Evolutionary conservation across 2,329 filamentous ascomycete species (phyloP), one percentile per base, ranked within the genome.

Genomic region (Fusarium paranaense): DNA sequence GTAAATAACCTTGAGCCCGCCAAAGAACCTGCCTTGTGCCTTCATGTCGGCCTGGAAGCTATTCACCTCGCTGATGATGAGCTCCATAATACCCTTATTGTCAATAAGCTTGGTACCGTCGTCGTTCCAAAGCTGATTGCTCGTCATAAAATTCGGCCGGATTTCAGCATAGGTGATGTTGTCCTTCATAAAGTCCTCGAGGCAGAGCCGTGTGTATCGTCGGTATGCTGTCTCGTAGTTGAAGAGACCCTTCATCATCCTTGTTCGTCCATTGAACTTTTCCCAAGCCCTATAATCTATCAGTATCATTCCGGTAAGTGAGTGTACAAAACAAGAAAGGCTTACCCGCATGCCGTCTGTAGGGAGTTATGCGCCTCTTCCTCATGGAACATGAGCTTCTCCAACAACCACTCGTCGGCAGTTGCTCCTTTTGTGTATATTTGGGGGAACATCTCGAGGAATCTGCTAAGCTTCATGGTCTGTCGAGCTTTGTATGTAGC

Each of bases 131-230:
- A 94, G 87, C 47, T 87, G 87, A 76, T 93, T 93, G 62, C 83
- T 84, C 57, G 85, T 86, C 86, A 93, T 89, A 50, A 94, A 90
- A 82, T 93, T 94, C 4, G 91, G 91, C 32, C 92, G 87, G 45
- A 94, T 89, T 81, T 94, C 92, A 32, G 91, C 91, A 75, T 93
- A 94, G 81, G 92, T 91, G 72, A 94, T 91, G 50, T 89, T 89
- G 77, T 94, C 91, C 7, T 84, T 77, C 25, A 90, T 87, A 79
- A 94, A 91, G 69, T 90, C 88, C 66, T 90, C 83, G 13, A 93
- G 88, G 22, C 89, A 90, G 4, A 83, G 79, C 11, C 84, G 82
- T 3, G 91, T 92, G 75, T 94, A 94, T 79, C 82, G 84, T 56
- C 85, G 83, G 77, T 91, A 93, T 5, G 91, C 90, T 5, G 84